Conservation (phyloP, 495 filamentous ascomycete species). For the Filosporella fistucella region DNA sequence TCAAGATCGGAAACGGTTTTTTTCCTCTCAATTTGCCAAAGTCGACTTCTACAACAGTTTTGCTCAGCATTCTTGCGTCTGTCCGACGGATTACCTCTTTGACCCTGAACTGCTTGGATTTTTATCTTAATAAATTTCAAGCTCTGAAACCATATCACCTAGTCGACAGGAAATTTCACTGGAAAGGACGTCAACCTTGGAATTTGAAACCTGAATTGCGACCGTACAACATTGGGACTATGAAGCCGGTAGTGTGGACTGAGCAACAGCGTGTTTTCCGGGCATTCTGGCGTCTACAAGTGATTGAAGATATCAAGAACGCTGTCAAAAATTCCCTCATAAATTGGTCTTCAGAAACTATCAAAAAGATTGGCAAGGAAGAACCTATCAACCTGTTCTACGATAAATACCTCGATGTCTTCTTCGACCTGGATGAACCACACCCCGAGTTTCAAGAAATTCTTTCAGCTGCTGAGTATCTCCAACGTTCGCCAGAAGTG, state of each 20-base stretch:
- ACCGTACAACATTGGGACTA: background rate
- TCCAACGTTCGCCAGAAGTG: too few relatives aligned
- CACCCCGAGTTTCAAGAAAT: too few relatives aligned
- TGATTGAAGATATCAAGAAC: background rate
- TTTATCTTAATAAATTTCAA: background rate
- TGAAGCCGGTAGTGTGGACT: background rate
- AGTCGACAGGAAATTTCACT: background rate
- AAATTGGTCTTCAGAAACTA: too few relatives aligned
- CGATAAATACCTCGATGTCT: too few relatives aligned
- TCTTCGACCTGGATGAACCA: too few relatives aligned
- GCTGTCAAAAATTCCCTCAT: background rate
- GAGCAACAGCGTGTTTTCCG: conserved; percentile 2
- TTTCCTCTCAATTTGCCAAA: background rate
- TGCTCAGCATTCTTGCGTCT: background rate
- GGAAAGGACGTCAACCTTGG: background rate
- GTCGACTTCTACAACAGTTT: background rate
- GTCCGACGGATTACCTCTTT: background rate
- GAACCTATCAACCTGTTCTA: too few relatives aligned
- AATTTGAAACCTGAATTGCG: background rate
- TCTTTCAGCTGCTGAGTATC: too few relatives aligned
- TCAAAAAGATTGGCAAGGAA: too few relatives aligned
- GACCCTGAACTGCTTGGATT: background rate
- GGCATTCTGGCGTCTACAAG: conserved; percentile 7
- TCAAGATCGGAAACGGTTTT: too few relatives aligned
- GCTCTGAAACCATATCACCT: background rate